Evolutionary conservation across 805 yeast genomes (phyloP).

Genomic region (Starmerella cellae): DNA sequence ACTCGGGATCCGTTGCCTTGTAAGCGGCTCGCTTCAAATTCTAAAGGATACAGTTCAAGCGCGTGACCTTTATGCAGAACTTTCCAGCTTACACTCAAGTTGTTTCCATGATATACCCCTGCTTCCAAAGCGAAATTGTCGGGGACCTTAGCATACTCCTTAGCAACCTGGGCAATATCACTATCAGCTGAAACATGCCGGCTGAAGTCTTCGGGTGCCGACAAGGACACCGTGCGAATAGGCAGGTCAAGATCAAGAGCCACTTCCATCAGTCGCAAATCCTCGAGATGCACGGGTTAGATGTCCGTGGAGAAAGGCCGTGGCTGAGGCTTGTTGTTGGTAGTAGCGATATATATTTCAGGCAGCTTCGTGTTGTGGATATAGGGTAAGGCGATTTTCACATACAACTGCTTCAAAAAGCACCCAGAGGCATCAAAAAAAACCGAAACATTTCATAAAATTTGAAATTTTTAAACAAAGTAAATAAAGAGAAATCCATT

Average conservation of each 20-base stretch:
- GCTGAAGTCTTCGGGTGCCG: slow-evolving; percentile 1
- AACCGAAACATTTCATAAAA: background rate
- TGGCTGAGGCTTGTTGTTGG: too few relatives aligned
- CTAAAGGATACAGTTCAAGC: slow-evolving; percentile 16
- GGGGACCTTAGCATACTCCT: background rate
- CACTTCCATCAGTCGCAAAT: slow-evolving; percentile 4
- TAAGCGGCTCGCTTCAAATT: slow-evolving; percentile 6
- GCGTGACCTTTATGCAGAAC: slow-evolving; percentile 1
- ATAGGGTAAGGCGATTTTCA: too few relatives aligned
- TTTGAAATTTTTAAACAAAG: background rate
- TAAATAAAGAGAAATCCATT: background rate
- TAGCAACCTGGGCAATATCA: background rate
- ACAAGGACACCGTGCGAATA: background rate
- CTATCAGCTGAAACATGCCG: slow-evolving; percentile 2
- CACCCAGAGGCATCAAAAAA: background rate
- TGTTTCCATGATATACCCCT: slow-evolving; percentile 7
- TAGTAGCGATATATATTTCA: too few relatives aligned
- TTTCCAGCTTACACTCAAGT: slow-evolving; percentile 11
- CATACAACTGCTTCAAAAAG: background rate
- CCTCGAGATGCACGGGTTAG: too few relatives aligned
- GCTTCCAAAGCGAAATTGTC: slow-evolving; percentile 6
- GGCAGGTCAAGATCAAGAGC: slow-evolving; percentile 4
- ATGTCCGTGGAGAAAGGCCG: too few relatives aligned
- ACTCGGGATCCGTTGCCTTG: slow-evolving; percentile 21
- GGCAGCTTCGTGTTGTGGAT: too few relatives aligned